phyloP scores from a whole-genome alignment of 2,329 filamentous ascomycete genomes.

The Xylariomycetidae sp. region DNA sequence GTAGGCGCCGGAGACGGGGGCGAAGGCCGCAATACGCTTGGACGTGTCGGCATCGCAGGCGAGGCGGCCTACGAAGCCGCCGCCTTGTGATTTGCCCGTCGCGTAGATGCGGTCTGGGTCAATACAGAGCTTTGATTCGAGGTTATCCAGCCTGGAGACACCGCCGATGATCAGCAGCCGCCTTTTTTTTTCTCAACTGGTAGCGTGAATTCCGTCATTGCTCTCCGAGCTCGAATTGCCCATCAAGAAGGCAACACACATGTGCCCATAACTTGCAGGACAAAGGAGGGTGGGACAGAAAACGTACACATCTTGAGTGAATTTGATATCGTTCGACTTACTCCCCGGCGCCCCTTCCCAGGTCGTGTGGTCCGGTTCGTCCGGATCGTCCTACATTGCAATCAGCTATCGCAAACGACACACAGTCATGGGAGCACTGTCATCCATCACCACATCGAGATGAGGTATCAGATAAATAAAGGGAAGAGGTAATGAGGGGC shows the following conservation, averaged over 20 bases:
- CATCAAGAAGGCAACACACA: too few relatives aligned
- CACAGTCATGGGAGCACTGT: not conserved
- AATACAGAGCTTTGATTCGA: constrained; percentile 19
- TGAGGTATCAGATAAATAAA: too few relatives aligned
- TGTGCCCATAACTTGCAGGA: too few relatives aligned
- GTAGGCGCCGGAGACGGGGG: constrained; percentile 23
- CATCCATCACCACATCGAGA: too few relatives aligned
- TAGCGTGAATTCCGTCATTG: too few relatives aligned
- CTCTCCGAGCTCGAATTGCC: too few relatives aligned
- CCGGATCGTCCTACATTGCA: constrained; percentile 1
- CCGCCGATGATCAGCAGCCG: too few relatives aligned
- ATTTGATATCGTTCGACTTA: not conserved
- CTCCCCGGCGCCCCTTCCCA: not conserved
- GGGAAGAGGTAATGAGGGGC: too few relatives aligned
- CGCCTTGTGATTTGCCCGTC: constrained; percentile 25
- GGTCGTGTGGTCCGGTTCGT: not conserved
- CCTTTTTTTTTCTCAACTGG: too few relatives aligned
- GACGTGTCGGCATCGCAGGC: constrained; percentile 18
- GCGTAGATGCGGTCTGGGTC: constrained; percentile 22
- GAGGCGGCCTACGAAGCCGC: constrained; percentile 19
- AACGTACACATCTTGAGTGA: not conserved
- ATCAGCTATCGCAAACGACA: not conserved
- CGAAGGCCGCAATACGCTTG: constrained; percentile 22
- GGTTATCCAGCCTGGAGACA: constrained; percentile 24
- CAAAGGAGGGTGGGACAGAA: too few relatives aligned